Base-by-base conservation (phyloP, 2,329 filamentous ascomycete genomes). In the Aspergillus neoniger region DNA sequence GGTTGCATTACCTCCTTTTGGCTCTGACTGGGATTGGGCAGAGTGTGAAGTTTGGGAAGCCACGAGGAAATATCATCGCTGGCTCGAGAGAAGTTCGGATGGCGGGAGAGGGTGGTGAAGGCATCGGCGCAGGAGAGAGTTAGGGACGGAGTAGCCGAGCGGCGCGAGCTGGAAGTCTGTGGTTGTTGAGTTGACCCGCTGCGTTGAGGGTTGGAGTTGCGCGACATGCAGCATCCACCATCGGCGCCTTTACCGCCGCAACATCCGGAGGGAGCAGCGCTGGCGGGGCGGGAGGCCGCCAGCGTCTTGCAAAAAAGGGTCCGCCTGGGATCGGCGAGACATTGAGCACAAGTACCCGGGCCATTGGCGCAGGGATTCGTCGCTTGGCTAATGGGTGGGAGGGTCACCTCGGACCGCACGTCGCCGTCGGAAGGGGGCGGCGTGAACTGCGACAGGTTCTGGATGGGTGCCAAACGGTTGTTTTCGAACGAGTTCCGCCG, bases 281-380 rank as follows among this genome's bases (percentile, higher is more conserved):
- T 72, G 57, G 70, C 70, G 61, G 75, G 70, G 60, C 74, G 78
- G 60, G 74, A 88, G 62, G 90, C 90, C 23, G 91, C 90, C 55
- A 94, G 85, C 10, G 90, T 89, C 63, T 91, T 89, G 76, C 91
- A 95, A 80, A 95, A 95, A 39, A 93, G 85, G 1, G 90, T 91
- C 3, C 91, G 91, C 71, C 89, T 88, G 17, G 91, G 90, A 71
- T 94, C 91, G 2, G 86, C 82, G 61, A 89, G 83, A 72, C 91
- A 95, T 77, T 94, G 90, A 4, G 88, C 85, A 71, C 91, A 95
- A 15, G 88, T 90, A 9, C 91, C 91, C 0, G 91, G 91, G 0
- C 90, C 90, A 56, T 88, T 88, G 39, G 85, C 81, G 25, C 89
- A 82, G 50, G 77, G 72, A 50, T 77, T 79, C 21, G 74, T 72